Evolutionary conservation across 2,329 filamentous ascomycete genomes (phyloP).

Genomic region (Phialophora expanda): DNA sequence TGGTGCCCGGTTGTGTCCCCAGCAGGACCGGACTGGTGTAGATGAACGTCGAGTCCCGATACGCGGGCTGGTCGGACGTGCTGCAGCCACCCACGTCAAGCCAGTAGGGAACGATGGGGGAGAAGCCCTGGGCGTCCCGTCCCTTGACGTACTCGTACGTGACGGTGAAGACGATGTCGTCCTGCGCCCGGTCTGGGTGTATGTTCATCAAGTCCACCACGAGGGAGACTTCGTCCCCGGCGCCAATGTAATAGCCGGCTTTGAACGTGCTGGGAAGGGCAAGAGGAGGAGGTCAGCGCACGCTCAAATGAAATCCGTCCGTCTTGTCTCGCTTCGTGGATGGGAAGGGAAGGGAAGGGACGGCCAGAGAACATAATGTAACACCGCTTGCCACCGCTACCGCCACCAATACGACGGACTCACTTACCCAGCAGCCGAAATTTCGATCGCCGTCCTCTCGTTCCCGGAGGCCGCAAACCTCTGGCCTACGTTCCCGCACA

Average conservation of each 20-base stretch:
- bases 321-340: not conserved
- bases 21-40: slow-evolving; percentile 18
- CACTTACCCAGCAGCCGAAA: slow-evolving; percentile 13
- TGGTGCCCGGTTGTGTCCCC: not conserved
- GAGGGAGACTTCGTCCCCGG: slow-evolving; percentile 19
- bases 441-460: slow-evolving; percentile 17
- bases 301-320: not conserved
- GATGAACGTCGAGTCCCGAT: slow-evolving; percentile 16
- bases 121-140: slow-evolving; percentile 5
- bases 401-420: not conserved
- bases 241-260: slow-evolving; percentile 24
- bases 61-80: slow-evolving; percentile 17
- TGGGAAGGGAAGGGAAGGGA: not conserved
- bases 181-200: slow-evolving; percentile 7
- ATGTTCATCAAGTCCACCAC: slow-evolving; percentile 29
- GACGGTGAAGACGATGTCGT: slow-evolving; percentile 24
- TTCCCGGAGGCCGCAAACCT: slow-evolving; percentile 20
- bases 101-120: slow-evolving; percentile 18
- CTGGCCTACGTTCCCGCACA: slow-evolving; percentile 20
- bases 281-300: not conserved
- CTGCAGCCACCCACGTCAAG: slow-evolving; percentile 24
- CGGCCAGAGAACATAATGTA: not conserved
- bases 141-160: slow-evolving; percentile 24
- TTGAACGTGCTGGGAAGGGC: not conserved
- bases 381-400: too few species aligned